These are phyloP conservation scores for Morella rubra DNA, from an alignment of 306 rosid genomes.

Conservation along the genomic window DNA sequence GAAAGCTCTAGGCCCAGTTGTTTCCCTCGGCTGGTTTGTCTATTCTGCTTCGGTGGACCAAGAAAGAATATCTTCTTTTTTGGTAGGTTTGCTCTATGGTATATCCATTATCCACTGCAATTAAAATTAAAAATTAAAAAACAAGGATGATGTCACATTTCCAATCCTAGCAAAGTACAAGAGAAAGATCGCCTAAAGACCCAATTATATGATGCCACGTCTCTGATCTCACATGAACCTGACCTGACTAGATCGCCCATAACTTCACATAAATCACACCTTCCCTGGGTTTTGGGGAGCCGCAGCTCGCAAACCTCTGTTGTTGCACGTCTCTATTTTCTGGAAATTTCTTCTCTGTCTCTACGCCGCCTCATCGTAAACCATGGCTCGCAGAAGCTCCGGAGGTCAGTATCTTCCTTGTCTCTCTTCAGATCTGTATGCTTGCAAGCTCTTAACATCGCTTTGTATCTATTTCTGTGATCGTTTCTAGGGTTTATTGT, in stretches of 20 bases:
- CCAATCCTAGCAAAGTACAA: neutral
- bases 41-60: too few species aligned
- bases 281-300: neutral
- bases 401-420: constrained; percentile 30
- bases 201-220: neutral
- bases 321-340: neutral
- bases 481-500: constrained; percentile 35
- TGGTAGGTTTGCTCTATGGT: too few species aligned
- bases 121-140: too few species aligned
- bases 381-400: constrained; percentile 57
- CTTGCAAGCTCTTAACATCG: neutral
- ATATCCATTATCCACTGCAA: too few species aligned
- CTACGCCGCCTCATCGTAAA: constrained; percentile 23
- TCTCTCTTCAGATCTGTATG: neutral
- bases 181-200: neutral
- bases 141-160: neutral
- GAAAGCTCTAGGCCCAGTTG: too few species aligned
- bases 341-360: neutral
- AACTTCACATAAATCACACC: neutral
- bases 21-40: too few species aligned
- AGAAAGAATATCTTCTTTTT: too few species aligned
- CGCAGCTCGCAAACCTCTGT: neutral
- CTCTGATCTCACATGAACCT: neutral
- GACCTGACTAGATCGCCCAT: neutral
- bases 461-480: neutral